Percentiles rank a stretch among this genome's conserved stretches.
Conservation (phyloP, 164 flowering plant species). For the Kalanchoe fedtschenkoi region DNA sequence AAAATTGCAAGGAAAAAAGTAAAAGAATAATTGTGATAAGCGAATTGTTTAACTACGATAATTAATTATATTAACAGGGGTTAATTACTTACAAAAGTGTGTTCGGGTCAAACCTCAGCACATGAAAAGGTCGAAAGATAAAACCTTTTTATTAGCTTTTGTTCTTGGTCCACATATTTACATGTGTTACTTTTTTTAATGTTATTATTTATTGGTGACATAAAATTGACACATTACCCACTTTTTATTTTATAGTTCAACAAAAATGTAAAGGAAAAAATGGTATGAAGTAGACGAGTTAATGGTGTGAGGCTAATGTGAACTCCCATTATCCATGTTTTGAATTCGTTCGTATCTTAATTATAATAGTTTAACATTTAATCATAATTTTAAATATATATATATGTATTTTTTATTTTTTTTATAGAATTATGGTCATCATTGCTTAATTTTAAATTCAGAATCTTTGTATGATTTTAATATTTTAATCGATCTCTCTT, state of each 20-base stretch:
- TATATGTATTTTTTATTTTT: too few relatives aligned
- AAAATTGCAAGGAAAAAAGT: too few relatives aligned
- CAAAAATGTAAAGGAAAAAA: background rate
- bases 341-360: too few relatives aligned
- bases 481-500: too few relatives aligned
- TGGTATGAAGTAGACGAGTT: too few relatives aligned
- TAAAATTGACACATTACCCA: background rate
- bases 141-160: background rate
- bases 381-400: too few relatives aligned
- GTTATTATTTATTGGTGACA: conserved; percentile 1
- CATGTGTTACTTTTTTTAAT: conserved; percentile 2
- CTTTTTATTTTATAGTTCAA: background rate
- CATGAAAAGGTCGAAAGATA: background rate
- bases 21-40: background rate
- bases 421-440: too few relatives aligned
- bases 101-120: background rate
- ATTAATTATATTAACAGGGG: background rate
- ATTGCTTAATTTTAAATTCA: too few relatives aligned
- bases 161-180: background rate
- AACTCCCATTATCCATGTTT: too few relatives aligned
- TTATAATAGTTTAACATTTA: too few relatives aligned
- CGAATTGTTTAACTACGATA: background rate
- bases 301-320: too few relatives aligned
- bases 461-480: too few relatives aligned
- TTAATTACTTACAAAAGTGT: background rate